Evolutionary conservation across 306 rosid species (phyloP).

Genomic region (Cucurbita maxima): DNA sequence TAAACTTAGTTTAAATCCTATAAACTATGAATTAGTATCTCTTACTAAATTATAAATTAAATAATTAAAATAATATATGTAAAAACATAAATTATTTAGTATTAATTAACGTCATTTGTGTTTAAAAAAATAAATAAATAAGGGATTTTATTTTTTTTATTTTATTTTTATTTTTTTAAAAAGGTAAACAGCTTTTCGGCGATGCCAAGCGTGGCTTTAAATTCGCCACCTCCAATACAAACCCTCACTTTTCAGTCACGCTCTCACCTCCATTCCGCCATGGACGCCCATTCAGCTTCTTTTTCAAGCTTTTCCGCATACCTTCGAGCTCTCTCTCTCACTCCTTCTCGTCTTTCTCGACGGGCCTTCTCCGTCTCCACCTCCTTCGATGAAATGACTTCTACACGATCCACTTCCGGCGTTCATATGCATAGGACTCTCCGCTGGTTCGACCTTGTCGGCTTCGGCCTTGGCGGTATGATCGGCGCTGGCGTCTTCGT

Average conservation of each 20-base stretch:
- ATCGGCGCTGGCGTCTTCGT: constrained; percentile 86
- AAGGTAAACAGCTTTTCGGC: constrained; percentile 1
- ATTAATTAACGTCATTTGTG: no score
- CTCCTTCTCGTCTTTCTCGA: constrained; percentile 53
- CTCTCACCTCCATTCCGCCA: constrained; percentile 7
- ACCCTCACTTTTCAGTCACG: constrained; percentile 2
- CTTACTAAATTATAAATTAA: no score
- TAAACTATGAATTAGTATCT: no score
- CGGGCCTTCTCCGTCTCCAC: constrained; percentile 67
- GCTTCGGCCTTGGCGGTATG: constrained; percentile 81
- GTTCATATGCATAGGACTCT: constrained; percentile 48
- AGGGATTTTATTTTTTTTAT: no score
- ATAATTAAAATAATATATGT: no score
- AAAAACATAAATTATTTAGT: no score
- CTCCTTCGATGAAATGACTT: constrained; percentile 53
- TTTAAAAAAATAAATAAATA: no score
- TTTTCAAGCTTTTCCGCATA: constrained; percentile 53
- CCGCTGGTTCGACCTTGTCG: constrained; percentile 71
- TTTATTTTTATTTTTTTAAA: neutral
- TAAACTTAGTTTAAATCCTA: no score
- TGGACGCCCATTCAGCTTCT: constrained; percentile 41
- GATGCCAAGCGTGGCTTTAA: neutral
- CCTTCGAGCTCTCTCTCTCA: constrained; percentile 39
- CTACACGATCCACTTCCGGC: constrained; percentile 47
- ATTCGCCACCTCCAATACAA: neutral